A percentile compares a stretch with the other conserved stretches of the same genome.
Conservation (phyloP, 176 grass and related monocot genomes). For the Rhynchospora tenuis region DNA sequence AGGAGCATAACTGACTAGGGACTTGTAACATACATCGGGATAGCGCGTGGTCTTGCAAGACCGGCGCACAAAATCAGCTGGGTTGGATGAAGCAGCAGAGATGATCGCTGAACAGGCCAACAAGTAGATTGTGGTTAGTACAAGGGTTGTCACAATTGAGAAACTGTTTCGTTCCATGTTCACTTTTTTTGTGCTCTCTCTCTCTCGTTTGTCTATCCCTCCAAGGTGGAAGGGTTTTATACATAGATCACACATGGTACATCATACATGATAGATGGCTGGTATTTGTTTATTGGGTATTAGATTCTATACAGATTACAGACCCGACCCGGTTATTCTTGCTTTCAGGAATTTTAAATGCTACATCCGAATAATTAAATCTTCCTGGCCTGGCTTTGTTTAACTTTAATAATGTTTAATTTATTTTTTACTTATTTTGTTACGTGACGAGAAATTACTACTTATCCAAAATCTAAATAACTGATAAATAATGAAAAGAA, state of each 20-base stretch:
- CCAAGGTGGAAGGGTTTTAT: not conserved
- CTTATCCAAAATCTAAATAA: not conserved
- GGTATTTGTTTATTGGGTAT: not conserved
- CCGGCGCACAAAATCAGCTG: slow-evolving; percentile 35
- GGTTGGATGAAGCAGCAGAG: not conserved
- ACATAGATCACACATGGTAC: not conserved
- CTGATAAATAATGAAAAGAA: not conserved
- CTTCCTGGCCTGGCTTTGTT: not conserved
- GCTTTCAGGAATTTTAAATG: not conserved
- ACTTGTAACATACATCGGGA: slow-evolving; percentile 62
- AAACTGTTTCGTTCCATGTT: slow-evolving; percentile 6
- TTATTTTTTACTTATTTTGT: not conserved
- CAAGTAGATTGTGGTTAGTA: not conserved
- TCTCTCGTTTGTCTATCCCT: not conserved
- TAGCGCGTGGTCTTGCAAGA: slow-evolving; percentile 50
- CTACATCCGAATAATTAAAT: not conserved
- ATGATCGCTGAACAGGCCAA: not conserved
- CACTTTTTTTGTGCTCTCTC: not conserved
- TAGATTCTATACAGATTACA: not conserved
- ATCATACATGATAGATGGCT: not conserved
- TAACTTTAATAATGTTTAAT: not conserved
- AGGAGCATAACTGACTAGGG: slow-evolving; percentile 32
- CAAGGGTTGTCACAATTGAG: not conserved
- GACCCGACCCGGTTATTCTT: not conserved
- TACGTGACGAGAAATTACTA: not conserved